phyloP scores from a whole-genome alignment of 805 yeast species.

The Yamadazyma sp. region DNA sequence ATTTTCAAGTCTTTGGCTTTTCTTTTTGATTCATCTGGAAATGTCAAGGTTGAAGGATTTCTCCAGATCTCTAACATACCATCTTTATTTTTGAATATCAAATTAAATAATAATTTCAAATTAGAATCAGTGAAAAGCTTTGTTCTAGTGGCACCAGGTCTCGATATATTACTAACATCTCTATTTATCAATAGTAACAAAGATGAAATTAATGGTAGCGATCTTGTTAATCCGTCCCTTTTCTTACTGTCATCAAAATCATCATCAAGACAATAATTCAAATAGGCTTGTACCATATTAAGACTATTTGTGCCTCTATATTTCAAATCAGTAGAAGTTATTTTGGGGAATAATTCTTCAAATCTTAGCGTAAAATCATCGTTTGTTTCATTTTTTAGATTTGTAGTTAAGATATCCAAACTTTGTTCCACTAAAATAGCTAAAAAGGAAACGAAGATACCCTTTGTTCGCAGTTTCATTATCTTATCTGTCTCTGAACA shows the following conservation, averaged over 20 bases:
- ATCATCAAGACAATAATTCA: slow-evolving; percentile 1
- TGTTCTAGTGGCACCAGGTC: slow-evolving; percentile 1
- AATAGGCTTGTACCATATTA: slow-evolving; percentile 3
- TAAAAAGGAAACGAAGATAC: slow-evolving; percentile 28
- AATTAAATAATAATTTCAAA: not conserved
- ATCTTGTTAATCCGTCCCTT: slow-evolving; percentile 5
- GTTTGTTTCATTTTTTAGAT: slow-evolving; percentile 5
- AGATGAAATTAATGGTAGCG: slow-evolving; percentile 18
- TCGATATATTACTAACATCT: slow-evolving; percentile 14
- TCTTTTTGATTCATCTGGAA: slow-evolving; percentile 15
- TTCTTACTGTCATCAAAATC: too few relatives aligned
- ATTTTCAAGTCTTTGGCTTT: slow-evolving; percentile 22
- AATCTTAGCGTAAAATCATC: slow-evolving; percentile 15
- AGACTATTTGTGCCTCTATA: slow-evolving; percentile 1
- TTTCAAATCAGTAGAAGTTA: slow-evolving; percentile 13
- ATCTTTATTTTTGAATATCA: slow-evolving; percentile 13
- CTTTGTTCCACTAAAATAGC: slow-evolving; percentile 31
- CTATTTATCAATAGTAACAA: slow-evolving; percentile 23
- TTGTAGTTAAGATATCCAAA: slow-evolving; percentile 18
- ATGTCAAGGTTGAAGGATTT: slow-evolving; percentile 27
- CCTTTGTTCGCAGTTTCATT: too few relatives aligned
- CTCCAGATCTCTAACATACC: slow-evolving; percentile 26
- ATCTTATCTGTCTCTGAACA: too few relatives aligned
- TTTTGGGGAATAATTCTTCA: slow-evolving; percentile 22
- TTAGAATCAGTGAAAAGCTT: not conserved